phyloP scores from a whole-genome alignment of 2,329 filamentous ascomycete genomes.

The Aspergillus unguis region DNA sequence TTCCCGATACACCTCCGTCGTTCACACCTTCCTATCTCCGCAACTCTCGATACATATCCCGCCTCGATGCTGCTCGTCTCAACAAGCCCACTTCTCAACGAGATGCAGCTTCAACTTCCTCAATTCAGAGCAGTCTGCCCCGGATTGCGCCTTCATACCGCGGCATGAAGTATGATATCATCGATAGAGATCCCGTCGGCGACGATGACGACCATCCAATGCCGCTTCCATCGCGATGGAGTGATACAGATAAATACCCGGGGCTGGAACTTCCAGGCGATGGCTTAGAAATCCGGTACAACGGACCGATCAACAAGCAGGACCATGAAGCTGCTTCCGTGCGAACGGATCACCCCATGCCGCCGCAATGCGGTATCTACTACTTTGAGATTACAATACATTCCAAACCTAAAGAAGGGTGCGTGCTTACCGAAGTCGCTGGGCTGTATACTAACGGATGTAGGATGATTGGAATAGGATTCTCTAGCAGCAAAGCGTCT shows the following conservation, averaged over 20 bases:
- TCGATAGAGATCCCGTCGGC: conserved; percentile 64
- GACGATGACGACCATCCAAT: conserved; percentile 58
- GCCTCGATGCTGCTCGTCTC: conserved; percentile 67
- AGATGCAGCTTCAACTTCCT: conserved; percentile 52
- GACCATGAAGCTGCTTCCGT: conserved; percentile 78
- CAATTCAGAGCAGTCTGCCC: conserved; percentile 57
- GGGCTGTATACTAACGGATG: conserved; percentile 13
- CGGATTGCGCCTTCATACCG: conserved; percentile 63
- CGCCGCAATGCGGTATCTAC: conserved; percentile 85
- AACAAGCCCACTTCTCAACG: conserved; percentile 55
- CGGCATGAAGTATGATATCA: conserved; percentile 77
- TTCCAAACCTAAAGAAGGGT: conserved; percentile 66
- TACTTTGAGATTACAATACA: conserved; percentile 78
- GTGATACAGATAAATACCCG: conserved; percentile 68
- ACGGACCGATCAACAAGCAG: conserved; percentile 54
- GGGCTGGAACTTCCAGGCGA: conserved; percentile 72
- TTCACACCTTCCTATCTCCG: conserved; percentile 82
- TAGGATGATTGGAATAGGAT: conserved; percentile 54
- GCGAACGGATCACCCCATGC: conserved; percentile 81
- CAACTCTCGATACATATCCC: conserved; percentile 72
- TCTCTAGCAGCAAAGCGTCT: conserved; percentile 57
- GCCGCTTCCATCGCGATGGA: conserved; percentile 80
- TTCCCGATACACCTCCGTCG: conserved; percentile 32
- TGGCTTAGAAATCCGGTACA: conserved; percentile 67
- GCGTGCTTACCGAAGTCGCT: conserved; percentile 25